Percentiles rank a stretch among this genome's conserved stretches.
Evolutionary conservation across 495 filamentous ascomycete genomes (phyloP).

Genomic region (Aspergillus sparsus): DNA sequence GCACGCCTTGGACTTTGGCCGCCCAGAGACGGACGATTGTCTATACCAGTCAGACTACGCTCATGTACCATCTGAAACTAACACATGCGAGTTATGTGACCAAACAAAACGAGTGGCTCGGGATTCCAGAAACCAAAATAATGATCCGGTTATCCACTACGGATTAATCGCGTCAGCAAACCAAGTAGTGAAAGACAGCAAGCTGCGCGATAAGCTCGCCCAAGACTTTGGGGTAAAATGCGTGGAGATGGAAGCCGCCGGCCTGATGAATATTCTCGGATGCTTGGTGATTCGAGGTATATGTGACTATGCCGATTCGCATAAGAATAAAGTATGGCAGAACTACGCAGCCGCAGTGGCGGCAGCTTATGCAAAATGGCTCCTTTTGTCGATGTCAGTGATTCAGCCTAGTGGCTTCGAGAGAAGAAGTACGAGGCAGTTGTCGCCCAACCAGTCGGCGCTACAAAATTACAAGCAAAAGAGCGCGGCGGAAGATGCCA

Average conservation of each 20-base stretch:
- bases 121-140: conserved; percentile 3
- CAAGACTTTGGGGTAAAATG: conserved; percentile 33
- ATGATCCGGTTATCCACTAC: conserved; percentile 21
- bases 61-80: too few relatives aligned
- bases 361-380: conserved; percentile 34
- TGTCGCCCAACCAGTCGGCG: too few relatives aligned
- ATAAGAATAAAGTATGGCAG: conserved; percentile 42
- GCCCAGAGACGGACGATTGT: too few relatives aligned
- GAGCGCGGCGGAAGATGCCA: too few relatives aligned
- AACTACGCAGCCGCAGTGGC: conserved; percentile 26
- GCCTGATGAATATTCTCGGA: conserved; percentile 33
- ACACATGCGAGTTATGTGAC: conserved; percentile 30
- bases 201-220: conserved; percentile 20
- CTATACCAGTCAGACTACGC: too few relatives aligned
- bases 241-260: conserved; percentile 53
- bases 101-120: conserved; percentile 8
- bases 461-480: too few relatives aligned
- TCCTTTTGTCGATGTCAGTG: too few relatives aligned
- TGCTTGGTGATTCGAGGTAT: conserved; percentile 38
- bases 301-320: conserved; percentile 40
- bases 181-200: conserved; percentile 24
- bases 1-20: too few relatives aligned
- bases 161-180: conserved; percentile 26
- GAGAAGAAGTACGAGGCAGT: too few relatives aligned
- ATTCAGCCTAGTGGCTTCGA: too few relatives aligned